Conservation (phyloP, 805 yeast genomes). For the Hermanozyma aechmeae region DNA sequence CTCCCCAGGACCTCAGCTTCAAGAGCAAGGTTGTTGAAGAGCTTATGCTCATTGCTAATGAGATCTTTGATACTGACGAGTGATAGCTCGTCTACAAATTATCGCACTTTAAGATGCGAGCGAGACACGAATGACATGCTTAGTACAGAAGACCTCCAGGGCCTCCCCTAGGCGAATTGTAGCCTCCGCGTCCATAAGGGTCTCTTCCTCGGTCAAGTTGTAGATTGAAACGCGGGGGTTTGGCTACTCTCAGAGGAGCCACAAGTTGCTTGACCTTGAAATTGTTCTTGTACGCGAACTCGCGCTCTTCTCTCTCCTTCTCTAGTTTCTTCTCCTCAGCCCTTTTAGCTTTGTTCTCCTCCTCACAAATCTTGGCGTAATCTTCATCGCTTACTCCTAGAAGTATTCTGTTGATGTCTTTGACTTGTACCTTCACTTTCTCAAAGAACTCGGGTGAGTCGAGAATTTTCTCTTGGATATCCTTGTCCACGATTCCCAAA, state of each 20-base stretch:
- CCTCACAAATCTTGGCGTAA: conserved; percentile 17
- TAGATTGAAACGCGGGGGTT: conserved; percentile 27
- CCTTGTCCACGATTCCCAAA: conserved; percentile 33
- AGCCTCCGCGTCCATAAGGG: conserved; percentile 1
- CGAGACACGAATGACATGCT: background rate
- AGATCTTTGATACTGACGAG: conserved; percentile 46
- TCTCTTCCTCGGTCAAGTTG: conserved; percentile 1
- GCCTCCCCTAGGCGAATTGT: conserved; percentile 1
- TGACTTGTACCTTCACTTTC: conserved; percentile 20
- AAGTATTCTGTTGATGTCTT: conserved; percentile 20
- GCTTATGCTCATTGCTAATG: conserved; percentile 72
- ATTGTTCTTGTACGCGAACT: conserved; percentile 17
- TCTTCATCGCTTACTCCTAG: conserved; percentile 33
- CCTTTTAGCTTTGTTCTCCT: conserved; percentile 12
- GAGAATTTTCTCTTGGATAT: conserved; percentile 33
- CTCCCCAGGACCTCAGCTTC: conserved; percentile 63
- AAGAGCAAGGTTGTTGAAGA: conserved; percentile 79
- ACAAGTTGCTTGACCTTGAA: conserved; percentile 17
- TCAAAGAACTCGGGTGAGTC: conserved; percentile 33
- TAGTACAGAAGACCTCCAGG: conserved; percentile 2
- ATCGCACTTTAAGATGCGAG: background rate
- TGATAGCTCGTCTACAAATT: too few species aligned
- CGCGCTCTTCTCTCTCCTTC: conserved; percentile 8
- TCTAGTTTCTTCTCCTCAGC: conserved; percentile 8
- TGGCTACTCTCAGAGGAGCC: conserved; percentile 16